Evolutionary conservation across 2,329 filamentous ascomycete genomes (phyloP), one percentile per base, ranked within the genome.

Genomic region (Aspergillus ochraceoroseus): DNA sequence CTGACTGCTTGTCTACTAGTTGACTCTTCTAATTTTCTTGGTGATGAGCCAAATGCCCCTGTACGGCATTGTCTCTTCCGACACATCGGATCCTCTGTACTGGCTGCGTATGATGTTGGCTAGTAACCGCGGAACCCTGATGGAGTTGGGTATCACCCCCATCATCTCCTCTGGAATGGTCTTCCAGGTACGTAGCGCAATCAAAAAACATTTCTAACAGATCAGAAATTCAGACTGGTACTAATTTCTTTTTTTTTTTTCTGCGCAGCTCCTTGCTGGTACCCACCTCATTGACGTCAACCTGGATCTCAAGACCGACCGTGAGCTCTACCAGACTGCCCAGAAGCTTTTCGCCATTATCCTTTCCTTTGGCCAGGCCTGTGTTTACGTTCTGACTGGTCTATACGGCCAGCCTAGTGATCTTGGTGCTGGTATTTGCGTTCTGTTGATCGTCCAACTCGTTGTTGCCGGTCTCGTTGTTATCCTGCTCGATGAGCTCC

Each of bases 121-220:
- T 64, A 95, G 87, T 84, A 98, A 98, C 70, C 82, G 89, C 63
- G 89, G 89, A 70, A 95, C 89, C 17, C 69, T 95, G 67, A 95
- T 95, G 89, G 89, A 95, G 66, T 66, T 95, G 74, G 88, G 89
- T 75, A 92, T 96, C 59, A 95, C 92, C 15, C 94, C 94, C 59
- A 98, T 98, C 71, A 96, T 98, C 73, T 95, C 92, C 46, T 96
- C 92, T 25, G 92, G 92, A 72, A 98, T 98, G 92, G 88, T 98
- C 63, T 98, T 98, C 82, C 92, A 98, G 71, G 70, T 74, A 68
- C 49, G 63, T 42, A 18, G 36, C 15, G n/a, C 2, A 3, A 13
- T 5, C 14, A 5, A 13, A 27, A 36, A 12, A 18, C 22, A 32
- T n/a, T n/a, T n/a, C n/a, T n/a, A n/a, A n/a, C 17, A 20, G 7